Base-by-base conservation (phyloP, 2,329 filamentous ascomycete genomes). In the Teratosphaeria destructans region DNA sequence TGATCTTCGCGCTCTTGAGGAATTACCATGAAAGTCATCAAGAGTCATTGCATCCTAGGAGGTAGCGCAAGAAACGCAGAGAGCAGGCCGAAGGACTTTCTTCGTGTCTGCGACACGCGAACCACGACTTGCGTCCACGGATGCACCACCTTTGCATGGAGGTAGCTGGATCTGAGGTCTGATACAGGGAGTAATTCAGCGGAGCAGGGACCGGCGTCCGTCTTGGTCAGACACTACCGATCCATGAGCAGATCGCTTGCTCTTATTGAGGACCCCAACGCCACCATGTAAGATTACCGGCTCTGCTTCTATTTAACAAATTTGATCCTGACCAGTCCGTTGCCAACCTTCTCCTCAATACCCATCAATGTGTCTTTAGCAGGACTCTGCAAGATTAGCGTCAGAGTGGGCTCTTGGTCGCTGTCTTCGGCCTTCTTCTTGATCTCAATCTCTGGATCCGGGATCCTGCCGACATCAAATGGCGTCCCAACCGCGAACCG, bases 311-410 rank as follows among this genome's bases (percentile, higher is more conserved):
- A 54, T 19, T 54, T 58, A 5, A 52, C 59, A 27, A 61, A 56
- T 11, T 39, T 43, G 29, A 61, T 61, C 26, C 35, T n/a, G 19
- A 61, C 57, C 14, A 53, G 14, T 12, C 60, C 60, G 23, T 59
- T 47, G 12, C 57, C 60, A 32, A 61, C 29, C 19, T 35, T 32
- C 34, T 57, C 16, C 39, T 59, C 29, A 23, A 61, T 59, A 39
- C 43, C 53, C 11, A 19, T 8, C 49, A 52, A 34, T 6, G 8
- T 43, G 19, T 32, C 49, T 49, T 47, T 57, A 32, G 26, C 32
- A 43, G 59, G 59, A 47, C 47, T 57, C 32, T 57, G 59, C 14
- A 60, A 19, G 6, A 55, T 34, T 10, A 59, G 52, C 27, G 34
- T 59, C 57, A 59, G 34, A 3, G 6, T 29, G 16, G 39, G 32